Evolutionary conservation across 2,329 filamentous ascomycete species (phyloP), one percentile per base, ranked within the genome.

Genomic region (Fusarium kyushuense): DNA sequence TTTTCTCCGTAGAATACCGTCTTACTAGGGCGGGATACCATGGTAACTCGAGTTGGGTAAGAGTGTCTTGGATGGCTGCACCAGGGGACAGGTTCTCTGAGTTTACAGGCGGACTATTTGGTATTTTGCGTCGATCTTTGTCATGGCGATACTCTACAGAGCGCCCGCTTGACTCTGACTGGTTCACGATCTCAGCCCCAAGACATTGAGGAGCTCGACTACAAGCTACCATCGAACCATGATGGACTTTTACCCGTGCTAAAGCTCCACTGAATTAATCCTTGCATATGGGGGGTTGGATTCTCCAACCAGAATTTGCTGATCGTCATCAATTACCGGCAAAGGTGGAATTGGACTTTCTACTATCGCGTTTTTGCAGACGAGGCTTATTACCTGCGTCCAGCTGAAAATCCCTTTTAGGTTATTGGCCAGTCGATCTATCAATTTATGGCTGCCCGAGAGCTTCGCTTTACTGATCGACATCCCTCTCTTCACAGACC

Each of bases 1-100:
- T 65, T 32, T 29, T 65, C 61, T 53, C 64, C 45, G 43, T 42
- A 38, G 40, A 19, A 21, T 63, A 30, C 42, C 36, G 21, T 36
- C 38, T 58, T 53, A 51, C 53, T 35, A 55, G 46, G 41, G 41
- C 56, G 54, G 53, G 56, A 52, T 58, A 27, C 41, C 36, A 43
- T 45, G n/a, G 61, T 43, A 54, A 47, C 58, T 63, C 40, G 36
- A 54, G 41, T n/a, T 42, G 32, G 35, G 60, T 52, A 67, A 58
- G 57, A 58, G 63, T 74, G 72, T 72, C 70, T 72, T 61, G 58
- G 47, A 57, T 58, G 40, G 48, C 33, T 43, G 63, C 30, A 30
- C 56, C 43, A 58, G 58, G 23, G 51, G 30, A 40, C 46, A 51
- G 41, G 59, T 55, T 21, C 51, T 58, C 59, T 62, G 57, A 58